These are phyloP conservation scores for Uronychia binucleata DNA, from an alignment of 73 alveolate genomes.

Conservation along the genomic window DNA sequence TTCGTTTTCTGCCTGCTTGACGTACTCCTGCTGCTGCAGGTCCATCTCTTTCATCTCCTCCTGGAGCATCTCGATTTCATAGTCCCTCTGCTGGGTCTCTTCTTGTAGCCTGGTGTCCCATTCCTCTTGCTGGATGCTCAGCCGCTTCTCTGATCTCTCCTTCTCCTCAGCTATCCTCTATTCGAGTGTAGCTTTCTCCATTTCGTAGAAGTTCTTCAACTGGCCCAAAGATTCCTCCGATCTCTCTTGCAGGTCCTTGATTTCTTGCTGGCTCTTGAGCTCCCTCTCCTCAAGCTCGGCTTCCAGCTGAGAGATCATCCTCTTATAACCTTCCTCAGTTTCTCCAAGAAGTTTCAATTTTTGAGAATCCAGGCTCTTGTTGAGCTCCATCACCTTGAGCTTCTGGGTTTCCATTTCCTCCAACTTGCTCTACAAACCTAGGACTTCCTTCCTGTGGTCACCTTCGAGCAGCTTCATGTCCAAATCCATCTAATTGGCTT, in stretches of 20 bases:
- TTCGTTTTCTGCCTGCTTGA: conserved; percentile 68
- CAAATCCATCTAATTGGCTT: conserved; percentile 28
- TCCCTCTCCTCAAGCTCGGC: conserved; percentile 53
- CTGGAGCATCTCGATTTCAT: conserved; percentile 65
- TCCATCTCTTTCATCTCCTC: conserved; percentile 56
- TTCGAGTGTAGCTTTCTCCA: conserved; percentile 68
- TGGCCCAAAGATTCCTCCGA: conserved; percentile 59
- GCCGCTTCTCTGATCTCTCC: conserved; percentile 45
- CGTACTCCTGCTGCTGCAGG: conserved; percentile 39
- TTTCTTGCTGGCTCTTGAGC: conserved; percentile 34
- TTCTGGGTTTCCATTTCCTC: conserved; percentile 15
- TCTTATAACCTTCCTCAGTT: conserved; percentile 31
- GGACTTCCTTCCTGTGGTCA: conserved; percentile 33
- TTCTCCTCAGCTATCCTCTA: conserved; percentile 64
- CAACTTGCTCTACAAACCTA: conserved; percentile 4
- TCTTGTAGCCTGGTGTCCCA: conserved; percentile 49
- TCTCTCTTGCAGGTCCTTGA: conserved; percentile 43
- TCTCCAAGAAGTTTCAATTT: conserved; percentile 30
- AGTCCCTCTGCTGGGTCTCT: conserved; percentile 63
- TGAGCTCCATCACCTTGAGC: neutral
- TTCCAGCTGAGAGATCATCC: conserved; percentile 23
- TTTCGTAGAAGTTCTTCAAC: conserved; percentile 67
- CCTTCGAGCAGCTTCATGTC: conserved; percentile 22
- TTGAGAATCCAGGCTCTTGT: conserved; percentile 23
- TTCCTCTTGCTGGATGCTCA: conserved; percentile 43